Base-by-base conservation (phyloP, 129 eudicot genomes). In the Ambrosia artemisiifolia region DNA sequence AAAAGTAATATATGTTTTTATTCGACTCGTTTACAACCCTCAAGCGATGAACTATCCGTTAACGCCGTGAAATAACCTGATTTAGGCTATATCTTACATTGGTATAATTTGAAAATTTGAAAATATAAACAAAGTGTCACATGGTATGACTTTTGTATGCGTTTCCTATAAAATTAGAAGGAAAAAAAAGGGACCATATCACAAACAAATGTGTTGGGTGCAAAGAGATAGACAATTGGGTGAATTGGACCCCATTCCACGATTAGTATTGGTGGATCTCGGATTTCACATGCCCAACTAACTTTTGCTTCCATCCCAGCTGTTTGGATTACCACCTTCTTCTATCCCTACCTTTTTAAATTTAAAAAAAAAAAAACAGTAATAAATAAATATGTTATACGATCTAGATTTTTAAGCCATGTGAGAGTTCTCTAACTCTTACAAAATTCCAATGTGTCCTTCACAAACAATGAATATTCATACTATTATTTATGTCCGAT, bases 221-320 rank as follows among this genome's bases (percentile, higher is more conserved):
- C 65, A 59, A 28, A 59, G 42, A 59, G 65, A 59, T 59, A 59
- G 40, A 59, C 65, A 59, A 59, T 59, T 56, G 72, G 44, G 32
- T 42, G 65, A n/a, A 34, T 53, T 30, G 79, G 74, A 43, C 73
- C 79, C 73, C 73, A 66, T 55, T 42, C 48, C 49, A 42, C 56
- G 8, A 66, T 56, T 7, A 42, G 42, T 46, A 66, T 75, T 75
- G 79, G 79, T 66, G 60, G 79, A 66, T 75, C 73, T 66, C 54
- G 50, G 74, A 66, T 75, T 66, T 66, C 79, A 75, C 67, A 75
- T 75, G 74, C 66, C 17, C 73, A 42, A 54, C 71, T 3, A 66
- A 66, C 73, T 65, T 75, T 64, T 14, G 18, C 65, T 70, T 66
- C 36, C 67, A 28, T 40, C 55, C 38, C 24, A 20, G 38, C n/a